These are phyloP conservation scores for Durotheca rogersii DNA, from an alignment of 495 filamentous ascomycete genomes.

Conservation along the genomic window DNA sequence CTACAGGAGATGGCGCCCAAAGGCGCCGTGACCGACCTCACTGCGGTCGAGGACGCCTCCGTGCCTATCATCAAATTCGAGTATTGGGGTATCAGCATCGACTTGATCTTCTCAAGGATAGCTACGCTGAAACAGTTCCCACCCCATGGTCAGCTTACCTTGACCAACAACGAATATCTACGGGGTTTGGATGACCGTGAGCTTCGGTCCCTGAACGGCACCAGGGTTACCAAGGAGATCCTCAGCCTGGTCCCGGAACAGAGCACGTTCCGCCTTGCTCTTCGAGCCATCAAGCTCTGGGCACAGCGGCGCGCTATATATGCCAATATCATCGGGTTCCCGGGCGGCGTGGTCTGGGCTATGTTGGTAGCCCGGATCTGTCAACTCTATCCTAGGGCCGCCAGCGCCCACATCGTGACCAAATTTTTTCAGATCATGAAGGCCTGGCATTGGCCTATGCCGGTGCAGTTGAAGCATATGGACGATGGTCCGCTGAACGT, in stretches of 20 bases:
- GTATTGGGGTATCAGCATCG: constrained; percentile 85
- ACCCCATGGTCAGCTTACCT: constrained; percentile 58
- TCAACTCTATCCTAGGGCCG: constrained; percentile 94
- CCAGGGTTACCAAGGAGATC: constrained; percentile 89
- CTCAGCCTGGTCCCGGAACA: constrained; percentile 83
- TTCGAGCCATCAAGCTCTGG: constrained; percentile 94
- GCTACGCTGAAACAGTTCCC: constrained; percentile 68
- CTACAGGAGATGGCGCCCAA: constrained; percentile 70
- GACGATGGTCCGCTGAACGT: constrained; percentile 79
- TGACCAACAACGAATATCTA: constrained; percentile 80
- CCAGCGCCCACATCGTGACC: constrained; percentile 75
- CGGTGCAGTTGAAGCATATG: constrained; percentile 83
- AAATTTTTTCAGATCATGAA: constrained; percentile 94
- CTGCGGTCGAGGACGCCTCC: constrained; percentile 81
- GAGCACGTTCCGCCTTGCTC: constrained; percentile 80
- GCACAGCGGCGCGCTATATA: constrained; percentile 91
- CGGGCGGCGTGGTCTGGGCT: constrained; percentile 95
- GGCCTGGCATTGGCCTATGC: constrained; percentile 91
- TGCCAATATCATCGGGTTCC: constrained; percentile 92
- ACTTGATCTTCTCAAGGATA: constrained; percentile 88
- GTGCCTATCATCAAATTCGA: constrained; percentile 97
- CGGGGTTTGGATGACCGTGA: constrained; percentile 83
- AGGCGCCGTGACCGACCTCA: constrained; percentile 81
- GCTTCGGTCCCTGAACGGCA: constrained; percentile 87
- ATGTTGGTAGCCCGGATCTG: constrained; percentile 95